Evolutionary conservation across 495 filamentous ascomycete genomes (phyloP).

Genomic region (Lichina pygmaea): DNA sequence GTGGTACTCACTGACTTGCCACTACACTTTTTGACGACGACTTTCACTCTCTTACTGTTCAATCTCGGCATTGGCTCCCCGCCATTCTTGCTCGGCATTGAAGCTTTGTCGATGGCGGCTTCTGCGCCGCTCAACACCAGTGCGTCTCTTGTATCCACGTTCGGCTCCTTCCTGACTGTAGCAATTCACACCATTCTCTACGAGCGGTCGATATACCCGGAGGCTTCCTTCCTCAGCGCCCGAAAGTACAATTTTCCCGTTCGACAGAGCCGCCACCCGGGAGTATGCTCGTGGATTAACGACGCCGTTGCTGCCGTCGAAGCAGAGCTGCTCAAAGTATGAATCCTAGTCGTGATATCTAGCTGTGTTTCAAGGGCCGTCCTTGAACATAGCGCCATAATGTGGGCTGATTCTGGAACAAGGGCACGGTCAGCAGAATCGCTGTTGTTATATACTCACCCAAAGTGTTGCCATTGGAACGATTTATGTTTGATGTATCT

Average conservation of each 20-base stretch:
- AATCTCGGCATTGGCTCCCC: too few relatives aligned
- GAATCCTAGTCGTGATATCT: neutral
- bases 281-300: conserved; percentile 74
- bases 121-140: conserved; percentile 13
- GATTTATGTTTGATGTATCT: conserved; percentile 64
- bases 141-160: conserved; percentile 24
- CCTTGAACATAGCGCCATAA: neutral
- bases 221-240: conserved; percentile 49
- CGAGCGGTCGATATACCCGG: conserved; percentile 61
- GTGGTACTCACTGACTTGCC: too few relatives aligned
- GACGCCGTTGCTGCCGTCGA: conserved; percentile 56
- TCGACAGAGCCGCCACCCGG: conserved; percentile 68
- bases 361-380: neutral
- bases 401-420: neutral
- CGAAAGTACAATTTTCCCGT: conserved; percentile 76
- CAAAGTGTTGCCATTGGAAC: conserved; percentile 29
- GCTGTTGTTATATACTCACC: conserved; percentile 47
- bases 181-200: conserved; percentile 86
- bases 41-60: too few relatives aligned
- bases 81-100: too few relatives aligned
- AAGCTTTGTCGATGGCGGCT: conserved; percentile 3
- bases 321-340: conserved; percentile 40
- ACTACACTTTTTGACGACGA: too few relatives aligned
- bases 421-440: conserved; percentile 35
- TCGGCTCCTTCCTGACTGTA: conserved; percentile 59